Percentiles rank a stretch among this genome's conserved stretches.
phyloP scores from a whole-genome alignment of 2,329 filamentous ascomycete species.

The Leptographium galeiforme region DNA sequence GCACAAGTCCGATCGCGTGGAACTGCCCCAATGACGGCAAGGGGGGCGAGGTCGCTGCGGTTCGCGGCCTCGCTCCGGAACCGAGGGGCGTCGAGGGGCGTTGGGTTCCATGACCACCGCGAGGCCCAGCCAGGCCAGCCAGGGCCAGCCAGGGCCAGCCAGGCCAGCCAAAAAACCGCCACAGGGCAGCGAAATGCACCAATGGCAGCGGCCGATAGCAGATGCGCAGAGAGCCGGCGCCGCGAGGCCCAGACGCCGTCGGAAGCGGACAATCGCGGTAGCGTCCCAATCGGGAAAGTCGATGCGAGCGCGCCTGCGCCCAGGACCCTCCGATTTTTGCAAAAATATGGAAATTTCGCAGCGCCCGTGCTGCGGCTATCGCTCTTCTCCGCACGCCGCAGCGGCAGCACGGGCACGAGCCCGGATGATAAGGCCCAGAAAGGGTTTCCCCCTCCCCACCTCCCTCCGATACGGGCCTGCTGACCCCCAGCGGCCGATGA shows the following conservation, averaged over 20 bases:
- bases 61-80: background rate
- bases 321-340: too few relatives aligned
- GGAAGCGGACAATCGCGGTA: background rate
- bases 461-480: too few relatives aligned
- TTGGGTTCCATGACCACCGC: too few relatives aligned
- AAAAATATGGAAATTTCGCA: too few relatives aligned
- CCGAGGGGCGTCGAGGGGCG: background rate
- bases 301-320: background rate
- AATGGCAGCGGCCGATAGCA: background rate
- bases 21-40: constrained; percentile 2
- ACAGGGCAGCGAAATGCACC: background rate
- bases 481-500: too few relatives aligned
- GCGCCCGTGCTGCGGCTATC: background rate
- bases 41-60: background rate
- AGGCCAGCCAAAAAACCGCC: too few relatives aligned
- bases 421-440: background rate
- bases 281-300: background rate
- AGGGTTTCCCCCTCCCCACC: too few relatives aligned
- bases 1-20: background rate
- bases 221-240: background rate
- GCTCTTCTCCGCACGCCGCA: background rate
- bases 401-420: background rate
- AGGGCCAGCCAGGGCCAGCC: too few relatives aligned
- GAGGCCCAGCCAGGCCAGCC: background rate
- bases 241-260: background rate